Evolutionary conservation across 495 filamentous ascomycete species (phyloP), one percentile per base, ranked within the genome.

Genomic region (Lasiosphaeria hispida): DNA sequence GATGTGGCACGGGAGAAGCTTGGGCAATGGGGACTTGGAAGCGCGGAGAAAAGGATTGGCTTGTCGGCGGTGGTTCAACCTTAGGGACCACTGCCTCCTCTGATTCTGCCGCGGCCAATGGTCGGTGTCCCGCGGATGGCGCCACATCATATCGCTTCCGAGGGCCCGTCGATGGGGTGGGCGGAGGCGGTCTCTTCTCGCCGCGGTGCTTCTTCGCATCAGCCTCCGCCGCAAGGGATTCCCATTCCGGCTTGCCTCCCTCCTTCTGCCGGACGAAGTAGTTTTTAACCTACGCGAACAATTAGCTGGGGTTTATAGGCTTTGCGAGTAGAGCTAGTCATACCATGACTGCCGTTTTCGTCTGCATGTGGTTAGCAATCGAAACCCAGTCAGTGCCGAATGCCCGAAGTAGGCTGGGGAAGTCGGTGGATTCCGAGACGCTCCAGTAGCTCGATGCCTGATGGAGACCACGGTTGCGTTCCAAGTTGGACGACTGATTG

Each of bases 401-500:
- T 55, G 93, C 83, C 45, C 77, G 83, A 42, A 97, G 76, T 50
- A 92, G 73, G 23, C 78, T 80, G 0, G 85, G 85, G 66, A 98
- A 97, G 67, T 97, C 90, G 18, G 77, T 85, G 34, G 87, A 82
- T 69, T 98, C 94, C 2, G 89, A 87, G 23, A 97, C 94, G 60
- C 93, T 97, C 94, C 94, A 98, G 71, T 98, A 98, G 68, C 94
- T 97, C 1, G 91, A 96, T 7, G 91, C 85, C 48, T 85, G 84
- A 53, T 81, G 69, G 5, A 79, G 75, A n/a, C 78, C 77, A 39
- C 82, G 71, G 53, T 67, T 74, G 37, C 75, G 78, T 37, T 79
- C 76, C 17, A 72, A 66, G 34, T 65, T 72, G 8, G 65, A 45
- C 23, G 74, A 43, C 43, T 65, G 70, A 9, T 72, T 42, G 23